Base-by-base conservation (phyloP, 106 monocot genomes). In the Xerophyta viscosa region DNA sequence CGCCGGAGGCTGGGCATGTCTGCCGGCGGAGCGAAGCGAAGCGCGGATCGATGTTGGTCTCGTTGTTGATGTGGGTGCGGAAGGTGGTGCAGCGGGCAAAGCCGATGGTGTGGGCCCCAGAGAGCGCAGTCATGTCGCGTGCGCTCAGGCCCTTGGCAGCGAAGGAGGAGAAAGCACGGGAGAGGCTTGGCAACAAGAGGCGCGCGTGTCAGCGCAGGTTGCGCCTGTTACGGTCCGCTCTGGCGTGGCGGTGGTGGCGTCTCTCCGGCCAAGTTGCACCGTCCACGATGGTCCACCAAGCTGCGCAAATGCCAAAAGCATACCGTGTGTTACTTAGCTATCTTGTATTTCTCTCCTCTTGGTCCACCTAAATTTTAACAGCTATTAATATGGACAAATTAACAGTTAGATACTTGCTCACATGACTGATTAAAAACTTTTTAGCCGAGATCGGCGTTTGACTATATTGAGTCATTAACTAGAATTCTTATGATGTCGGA, bases 231-330 rank as follows among this genome's bases (percentile, higher is more conserved):
- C 65, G 56, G 27, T 50, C n/a, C 65, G 47, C 66, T 65, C 9
- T 65, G 56, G 56, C 63, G n/a, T 71, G 1, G 70, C 56, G 0
- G 70, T 63, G 15, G 20, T 62, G 14, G 70, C 46, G 17, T 71
- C 70, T 23, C 54, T 46, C 28, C 70, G 70, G 9, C 70, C 63
- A 9, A 74, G 49, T 39, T 44, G 54, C 61, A 74, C 61, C 13
- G 3, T 20, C 73, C 73, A 74, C 0, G 28, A n/a, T 8, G 73
- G 61, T 24, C 73, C 73, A 1, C 73, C 73, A 12, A 74, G 50
- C 73, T 74, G 41, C 46, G 48, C n/a, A n/a, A n/a, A n/a, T n/a
- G n/a, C n/a, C n/a, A n/a, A n/a, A n/a, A n/a, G n/a, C n/a, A n/a
- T n/a, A n/a, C n/a, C n/a, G n/a, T n/a, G n/a, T n/a, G n/a, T n/a